phyloP scores from a whole-genome alignment of 2,329 filamentous ascomycete species.

The Leptographium procerum region DNA sequence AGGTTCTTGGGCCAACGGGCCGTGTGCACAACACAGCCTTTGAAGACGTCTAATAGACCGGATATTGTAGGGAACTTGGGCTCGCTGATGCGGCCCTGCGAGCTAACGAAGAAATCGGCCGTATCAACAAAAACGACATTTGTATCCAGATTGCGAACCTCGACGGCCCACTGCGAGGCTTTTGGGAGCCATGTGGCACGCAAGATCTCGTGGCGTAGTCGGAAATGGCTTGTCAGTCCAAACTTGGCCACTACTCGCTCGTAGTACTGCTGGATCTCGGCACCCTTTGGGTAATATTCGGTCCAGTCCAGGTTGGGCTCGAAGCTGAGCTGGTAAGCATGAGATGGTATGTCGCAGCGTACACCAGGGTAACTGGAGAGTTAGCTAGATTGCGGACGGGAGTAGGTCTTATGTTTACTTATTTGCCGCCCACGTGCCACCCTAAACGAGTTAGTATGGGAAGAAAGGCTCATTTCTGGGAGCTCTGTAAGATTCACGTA shows the following conservation, averaged over 20 bases:
- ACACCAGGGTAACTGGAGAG: slow-evolving; percentile 9
- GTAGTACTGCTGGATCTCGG: slow-evolving; percentile 13
- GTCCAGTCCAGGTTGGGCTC: slow-evolving; percentile 12
- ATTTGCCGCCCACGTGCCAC: slow-evolving; percentile 7
- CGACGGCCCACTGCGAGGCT: slow-evolving; percentile 13
- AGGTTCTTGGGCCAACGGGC: slow-evolving; percentile 1
- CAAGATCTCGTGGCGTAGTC: slow-evolving; percentile 6
- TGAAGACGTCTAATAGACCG: slow-evolving; percentile 3
- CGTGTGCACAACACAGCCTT: slow-evolving; percentile 9
- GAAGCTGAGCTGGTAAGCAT: slow-evolving; percentile 11
- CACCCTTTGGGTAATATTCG: slow-evolving; percentile 12
- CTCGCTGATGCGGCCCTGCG: slow-evolving; percentile 9
- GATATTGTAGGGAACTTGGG: slow-evolving; percentile 7
- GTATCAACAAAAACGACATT: slow-evolving; percentile 25
- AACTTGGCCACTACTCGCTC: slow-evolving; percentile 7
- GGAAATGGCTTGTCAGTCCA: slow-evolving; percentile 1
- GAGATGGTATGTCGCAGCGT: slow-evolving; percentile 11
- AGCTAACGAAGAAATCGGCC: slow-evolving; percentile 11
- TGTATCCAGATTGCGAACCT: slow-evolving; percentile 27
- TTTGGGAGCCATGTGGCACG: slow-evolving; percentile 9
- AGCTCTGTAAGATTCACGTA: no score
- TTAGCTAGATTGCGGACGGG: not conserved
- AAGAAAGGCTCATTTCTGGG: no score
- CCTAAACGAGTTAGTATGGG: no score
- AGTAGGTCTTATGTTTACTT: not conserved